Evolutionary conservation across 2,329 filamentous ascomycete genomes (phyloP), one percentile per base, ranked within the genome.

Genomic region (Fusarium caatingaense): DNA sequence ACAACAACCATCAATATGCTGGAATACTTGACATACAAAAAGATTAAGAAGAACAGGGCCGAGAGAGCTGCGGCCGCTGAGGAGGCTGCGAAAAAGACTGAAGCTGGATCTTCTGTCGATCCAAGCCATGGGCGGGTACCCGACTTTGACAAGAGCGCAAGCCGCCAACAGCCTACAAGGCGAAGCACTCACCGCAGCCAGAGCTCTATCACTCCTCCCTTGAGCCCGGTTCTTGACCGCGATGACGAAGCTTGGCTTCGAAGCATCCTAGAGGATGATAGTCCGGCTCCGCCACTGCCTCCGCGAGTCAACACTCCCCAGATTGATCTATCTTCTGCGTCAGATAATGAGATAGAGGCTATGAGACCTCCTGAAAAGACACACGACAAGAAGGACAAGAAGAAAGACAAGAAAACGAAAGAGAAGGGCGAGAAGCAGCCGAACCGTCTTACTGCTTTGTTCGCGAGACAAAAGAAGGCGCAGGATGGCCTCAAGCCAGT

Each of bases 21-120:
- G 66, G 88, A 91, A 78, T 90, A 88, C 78, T 86, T 91, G 70
- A 80, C 83, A 37, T 87, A 85, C 81, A 90, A 87, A 77, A 91
- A 89, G 77, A 80, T 84, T 75, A 90, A 89, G 80, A 88, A 90
- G 78, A 80, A 86, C 76, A 84, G 82, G 72, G 84, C 81, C 4
- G 83, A 88, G 62, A 86, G 88, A 64, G 60, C 32, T 16, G 79
- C 79, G 18, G 78, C 77, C 28, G 72, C 68, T 28, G 66, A 74
- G 27, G 64, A 76, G 55, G 66, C 68, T 41, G 71, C 72, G 15
- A 63, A 68, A 21, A 57, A 60, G n/a, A 45, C 49, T 11, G 60
- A 69, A 58, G 60, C 48, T 44, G 55, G 53, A 55, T 61, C 64
- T 60, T 56, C 63, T 42, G 63, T 48, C 20, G 67, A 72, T 42